phyloP scores from a whole-genome alignment of 352 stramenopile genomes.

The Pythium graminicola region DNA sequence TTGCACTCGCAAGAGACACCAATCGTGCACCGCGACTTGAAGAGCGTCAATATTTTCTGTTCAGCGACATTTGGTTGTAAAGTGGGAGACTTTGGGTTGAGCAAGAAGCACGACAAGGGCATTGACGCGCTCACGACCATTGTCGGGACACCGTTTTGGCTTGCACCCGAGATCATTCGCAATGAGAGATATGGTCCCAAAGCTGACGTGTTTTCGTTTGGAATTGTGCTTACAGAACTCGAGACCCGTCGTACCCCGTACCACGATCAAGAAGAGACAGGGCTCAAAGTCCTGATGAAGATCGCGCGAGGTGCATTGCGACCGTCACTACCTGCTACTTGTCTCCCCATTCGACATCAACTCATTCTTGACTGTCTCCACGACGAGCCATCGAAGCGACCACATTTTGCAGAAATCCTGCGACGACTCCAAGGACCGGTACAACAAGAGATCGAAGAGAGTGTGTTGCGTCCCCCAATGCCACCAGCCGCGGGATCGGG shows the following conservation, averaged over 20 bases:
- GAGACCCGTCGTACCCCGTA: constrained; percentile 81
- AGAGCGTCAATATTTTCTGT: constrained; percentile 86
- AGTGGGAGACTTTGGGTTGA: constrained; percentile 84
- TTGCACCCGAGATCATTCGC: constrained; percentile 84
- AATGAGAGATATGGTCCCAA: constrained; percentile 74
- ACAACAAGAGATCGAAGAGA: constrained; percentile 68
- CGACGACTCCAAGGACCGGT: constrained; percentile 67
- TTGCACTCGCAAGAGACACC: constrained; percentile 78
- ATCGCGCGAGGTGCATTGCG: constrained; percentile 68
- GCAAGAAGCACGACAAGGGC: constrained; percentile 71
- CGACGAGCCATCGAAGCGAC: constrained; percentile 42
- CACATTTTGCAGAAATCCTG: constrained; percentile 74
- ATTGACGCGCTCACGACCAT: constrained; percentile 80
- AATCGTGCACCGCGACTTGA: constrained; percentile 82
- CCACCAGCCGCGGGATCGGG: constrained; percentile 4
- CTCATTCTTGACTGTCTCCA: constrained; percentile 74
- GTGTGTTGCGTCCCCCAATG: constrained; percentile 23
- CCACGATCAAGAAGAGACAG: constrained; percentile 62
- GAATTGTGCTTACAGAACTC: constrained; percentile 83
- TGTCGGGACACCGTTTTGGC: constrained; percentile 83
- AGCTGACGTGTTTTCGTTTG: constrained; percentile 86
- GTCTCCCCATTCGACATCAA: constrained; percentile 44
- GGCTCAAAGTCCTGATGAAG: constrained; percentile 73
- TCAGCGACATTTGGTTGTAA: constrained; percentile 86
- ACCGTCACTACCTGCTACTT: constrained; percentile 58